Evolutionary conservation across 2,329 filamentous ascomycete genomes (phyloP), one percentile per base, ranked within the genome.

Genomic region (Keithomyces neogunnii): DNA sequence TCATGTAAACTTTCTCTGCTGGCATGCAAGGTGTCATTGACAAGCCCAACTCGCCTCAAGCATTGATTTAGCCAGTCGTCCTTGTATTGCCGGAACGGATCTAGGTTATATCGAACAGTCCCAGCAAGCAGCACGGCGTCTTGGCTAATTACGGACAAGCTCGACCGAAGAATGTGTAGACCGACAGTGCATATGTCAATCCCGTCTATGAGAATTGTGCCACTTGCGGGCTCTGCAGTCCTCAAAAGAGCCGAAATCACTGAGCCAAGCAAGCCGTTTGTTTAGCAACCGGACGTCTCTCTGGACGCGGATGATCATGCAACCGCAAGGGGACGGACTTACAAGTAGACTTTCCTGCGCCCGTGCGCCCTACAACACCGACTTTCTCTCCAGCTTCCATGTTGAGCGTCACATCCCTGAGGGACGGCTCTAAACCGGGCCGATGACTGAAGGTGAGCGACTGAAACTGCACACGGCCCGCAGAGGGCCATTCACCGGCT

Each of bases 341-440:
- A 53, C 51, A 35, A 26, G 51, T 55, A 8, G 51, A 93, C 74
- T 96, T 96, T 49, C 90, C 90, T n/a, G 89, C 89, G 56, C 89
- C 89, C 1, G 89, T 95, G 55, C 89, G 81, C 50, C 89, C 89
- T 35, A 95, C 90, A 51, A 96, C 90, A 50, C 89, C 89, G n/a
- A 95, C 86, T 70, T 93, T 93, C 70, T 95, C 88, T n/a, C 81
- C 81, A 2, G 89, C 81, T 33, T 81, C 73, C 50, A 96, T 88
- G 61, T 85, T 85, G 74, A 96, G 92, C 2, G 77, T 88, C 43
- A 95, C 76, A 53, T 86, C 75, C 60, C 83, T 85, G 49, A 95
- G 72, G 2, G 95, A 89, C 2, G 83, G 83, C 43, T 92, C 88
- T 29, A 95, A 78, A 59, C 93, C 89, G 43, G 79, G 72, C 47